phyloP scores from a whole-genome alignment of 2,329 filamentous ascomycete genomes.

The Aureobasidium lini region DNA sequence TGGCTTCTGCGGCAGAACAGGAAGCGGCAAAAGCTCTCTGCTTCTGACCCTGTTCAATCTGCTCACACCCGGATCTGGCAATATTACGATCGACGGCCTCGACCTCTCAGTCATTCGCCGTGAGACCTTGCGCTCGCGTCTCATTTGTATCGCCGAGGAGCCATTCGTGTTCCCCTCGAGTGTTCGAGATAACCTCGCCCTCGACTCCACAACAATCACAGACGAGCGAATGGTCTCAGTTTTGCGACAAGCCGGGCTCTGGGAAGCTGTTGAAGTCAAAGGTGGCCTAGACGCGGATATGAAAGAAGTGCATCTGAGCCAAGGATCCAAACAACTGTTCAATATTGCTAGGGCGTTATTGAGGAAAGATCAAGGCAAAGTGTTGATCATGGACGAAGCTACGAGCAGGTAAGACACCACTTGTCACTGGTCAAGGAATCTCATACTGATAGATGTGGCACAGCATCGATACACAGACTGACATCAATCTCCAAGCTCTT shows the following conservation, averaged over 20 bases:
- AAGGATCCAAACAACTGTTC: conserved; percentile 46
- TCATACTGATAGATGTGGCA: too few relatives aligned
- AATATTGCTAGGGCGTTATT: conserved; percentile 42
- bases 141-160: conserved; percentile 46
- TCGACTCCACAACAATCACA: conserved; percentile 32
- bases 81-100: conserved; percentile 41
- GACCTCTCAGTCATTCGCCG: conserved; percentile 39
- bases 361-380: conserved; percentile 24
- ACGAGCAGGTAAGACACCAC: conserved; percentile 11
- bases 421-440: too few relatives aligned
- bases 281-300: conserved; percentile 35
- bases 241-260: conserved; percentile 39
- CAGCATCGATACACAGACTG: conserved; percentile 4
- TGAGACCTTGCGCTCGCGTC: conserved; percentile 35
- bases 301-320: conserved; percentile 28
- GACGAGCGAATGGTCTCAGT: conserved; percentile 35
- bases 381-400: conserved; percentile 33
- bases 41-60: conserved; percentile 44
- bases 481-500: conserved; percentile 2
- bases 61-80: conserved; percentile 37
- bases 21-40: conserved; percentile 47
- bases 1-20: conserved; percentile 47
- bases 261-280: conserved; percentile 15
- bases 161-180: conserved; percentile 42
- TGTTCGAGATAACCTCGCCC: conserved; percentile 40